Evolutionary conservation across 2,329 filamentous ascomycete genomes (phyloP).

Genomic region (Pleomassaria siparia): DNA sequence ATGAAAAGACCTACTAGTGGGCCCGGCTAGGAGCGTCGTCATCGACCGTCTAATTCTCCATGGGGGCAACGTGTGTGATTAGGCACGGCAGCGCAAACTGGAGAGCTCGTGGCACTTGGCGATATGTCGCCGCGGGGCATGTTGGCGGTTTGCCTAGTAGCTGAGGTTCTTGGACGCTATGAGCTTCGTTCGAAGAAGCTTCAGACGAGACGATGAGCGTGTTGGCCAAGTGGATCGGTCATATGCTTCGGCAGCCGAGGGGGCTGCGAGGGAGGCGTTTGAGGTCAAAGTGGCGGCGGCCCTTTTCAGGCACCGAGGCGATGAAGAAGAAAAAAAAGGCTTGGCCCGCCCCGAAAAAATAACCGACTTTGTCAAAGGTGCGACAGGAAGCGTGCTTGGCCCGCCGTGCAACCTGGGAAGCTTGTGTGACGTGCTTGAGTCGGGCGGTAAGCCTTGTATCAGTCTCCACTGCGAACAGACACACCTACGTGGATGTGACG

Average conservation of each 20-base stretch:
- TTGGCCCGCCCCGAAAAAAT: constrained; percentile 19
- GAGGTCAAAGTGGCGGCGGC: constrained; percentile 1
- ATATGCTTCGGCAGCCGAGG: constrained; percentile 23
- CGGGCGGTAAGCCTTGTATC: background rate
- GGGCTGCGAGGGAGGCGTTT: constrained; percentile 12
- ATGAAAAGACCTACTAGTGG: too few species aligned
- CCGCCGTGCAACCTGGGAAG: constrained; percentile 7
- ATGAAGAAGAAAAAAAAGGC: constrained; percentile 8
- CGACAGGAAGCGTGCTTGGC: constrained; percentile 30
- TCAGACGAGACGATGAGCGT: constrained; percentile 31
- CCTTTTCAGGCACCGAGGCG: constrained; percentile 22
- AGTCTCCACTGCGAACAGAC: background rate
- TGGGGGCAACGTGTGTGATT: constrained; percentile 6
- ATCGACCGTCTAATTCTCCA: too few species aligned
- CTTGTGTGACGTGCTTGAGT: background rate
- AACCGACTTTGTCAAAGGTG: constrained; percentile 31
- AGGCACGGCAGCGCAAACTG: constrained; percentile 16
- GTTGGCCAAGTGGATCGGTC: constrained; percentile 21
- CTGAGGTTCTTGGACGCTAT: constrained; percentile 18
- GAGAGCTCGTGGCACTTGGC: constrained; percentile 17
- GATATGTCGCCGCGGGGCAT: constrained; percentile 25
- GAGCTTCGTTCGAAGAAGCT: constrained; percentile 35
- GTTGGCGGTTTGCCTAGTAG: background rate
- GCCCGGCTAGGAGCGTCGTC: background rate
- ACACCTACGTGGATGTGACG: constrained; percentile 7